A percentile compares a stretch with the other conserved stretches of the same genome.
Evolutionary conservation across 202 grass and related monocot genomes (phyloP).

Genomic region (Schoenoplectus triqueter): DNA sequence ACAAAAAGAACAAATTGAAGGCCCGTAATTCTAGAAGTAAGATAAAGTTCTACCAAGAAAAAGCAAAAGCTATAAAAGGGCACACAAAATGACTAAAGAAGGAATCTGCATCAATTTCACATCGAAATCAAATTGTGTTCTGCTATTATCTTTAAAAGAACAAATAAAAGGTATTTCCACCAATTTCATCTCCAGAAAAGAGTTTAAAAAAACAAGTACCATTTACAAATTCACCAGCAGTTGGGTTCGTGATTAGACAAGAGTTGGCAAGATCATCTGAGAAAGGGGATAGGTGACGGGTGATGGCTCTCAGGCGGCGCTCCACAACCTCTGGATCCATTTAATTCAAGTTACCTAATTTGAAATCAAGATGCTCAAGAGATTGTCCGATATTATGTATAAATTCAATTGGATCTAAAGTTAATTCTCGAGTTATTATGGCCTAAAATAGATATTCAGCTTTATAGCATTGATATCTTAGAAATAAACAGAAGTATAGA

Average conservation of each 20-base stretch:
- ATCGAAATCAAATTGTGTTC: conserved; percentile 13
- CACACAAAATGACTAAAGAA: not conserved
- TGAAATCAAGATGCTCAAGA: not conserved
- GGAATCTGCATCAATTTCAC: not conserved
- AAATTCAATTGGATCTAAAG: not conserved
- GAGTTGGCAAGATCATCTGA: not conserved
- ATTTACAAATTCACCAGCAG: conserved; percentile 70
- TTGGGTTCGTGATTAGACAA: conserved; percentile 49
- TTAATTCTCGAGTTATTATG: conserved; percentile 10
- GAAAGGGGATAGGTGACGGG: conserved; percentile 58
- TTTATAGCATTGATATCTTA: not conserved
- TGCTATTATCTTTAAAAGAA: not conserved
- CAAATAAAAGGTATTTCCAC: not conserved
- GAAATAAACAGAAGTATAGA: conserved; percentile 16
- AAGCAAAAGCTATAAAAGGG: not conserved
- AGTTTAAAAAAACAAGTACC: conserved; percentile 46
- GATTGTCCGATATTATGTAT: not conserved
- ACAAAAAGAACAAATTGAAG: not conserved
- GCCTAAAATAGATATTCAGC: conserved; percentile 3
- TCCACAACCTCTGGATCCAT: conserved; percentile 50
- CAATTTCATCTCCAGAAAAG: not conserved
- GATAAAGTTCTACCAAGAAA: not conserved
- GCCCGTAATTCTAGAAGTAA: not conserved
- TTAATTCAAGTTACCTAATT: conserved; percentile 20
- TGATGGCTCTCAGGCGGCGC: conserved; percentile 60